Evolutionary conservation across 768 basidiomycete species (phyloP).

Genomic region (Russula ochroleuca): DNA sequence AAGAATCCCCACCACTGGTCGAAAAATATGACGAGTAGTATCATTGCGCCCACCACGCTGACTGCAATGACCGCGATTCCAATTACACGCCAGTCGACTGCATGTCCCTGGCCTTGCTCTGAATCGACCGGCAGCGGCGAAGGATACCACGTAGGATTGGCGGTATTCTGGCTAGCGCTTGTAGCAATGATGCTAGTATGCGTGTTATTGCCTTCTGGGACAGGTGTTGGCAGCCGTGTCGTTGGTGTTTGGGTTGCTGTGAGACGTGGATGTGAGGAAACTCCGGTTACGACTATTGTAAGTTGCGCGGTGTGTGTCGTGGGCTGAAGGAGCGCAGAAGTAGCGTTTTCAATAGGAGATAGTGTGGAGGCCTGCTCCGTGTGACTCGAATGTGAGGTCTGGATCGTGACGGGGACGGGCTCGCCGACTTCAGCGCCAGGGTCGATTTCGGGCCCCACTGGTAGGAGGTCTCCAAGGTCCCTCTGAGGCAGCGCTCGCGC

Average conservation of each 20-base stretch:
- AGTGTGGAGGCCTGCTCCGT: conserved; percentile 26
- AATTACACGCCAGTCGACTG: conserved; percentile 59
- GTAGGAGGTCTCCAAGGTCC: conserved; percentile 13
- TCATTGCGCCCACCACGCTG: conserved; percentile 50
- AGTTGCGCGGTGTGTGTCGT: conserved; percentile 6
- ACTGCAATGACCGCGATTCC: conserved; percentile 65
- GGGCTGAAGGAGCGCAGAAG: neutral
- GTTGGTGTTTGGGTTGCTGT: neutral
- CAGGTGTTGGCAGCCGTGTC: neutral
- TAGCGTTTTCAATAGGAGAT: conserved; percentile 5
- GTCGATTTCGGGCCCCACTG: conserved; percentile 8
- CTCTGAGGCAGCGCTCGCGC: conserved; percentile 19
- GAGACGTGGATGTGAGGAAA: neutral
- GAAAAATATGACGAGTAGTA: conserved; percentile 61
- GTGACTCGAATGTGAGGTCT: conserved; percentile 3
- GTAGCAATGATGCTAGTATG: neutral
- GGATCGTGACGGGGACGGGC: neutral
- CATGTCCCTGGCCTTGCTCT: conserved; percentile 18
- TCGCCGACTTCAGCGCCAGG: neutral
- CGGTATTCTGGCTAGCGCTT: neutral
- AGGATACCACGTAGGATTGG: neutral
- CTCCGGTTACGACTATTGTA: neutral
- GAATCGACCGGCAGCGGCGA: neutral
- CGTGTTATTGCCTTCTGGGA: neutral
- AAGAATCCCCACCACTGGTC: conserved; percentile 67